Base-by-base conservation (phyloP, 73 alveolate genomes). In the Paraurostyla sp. region DNA sequence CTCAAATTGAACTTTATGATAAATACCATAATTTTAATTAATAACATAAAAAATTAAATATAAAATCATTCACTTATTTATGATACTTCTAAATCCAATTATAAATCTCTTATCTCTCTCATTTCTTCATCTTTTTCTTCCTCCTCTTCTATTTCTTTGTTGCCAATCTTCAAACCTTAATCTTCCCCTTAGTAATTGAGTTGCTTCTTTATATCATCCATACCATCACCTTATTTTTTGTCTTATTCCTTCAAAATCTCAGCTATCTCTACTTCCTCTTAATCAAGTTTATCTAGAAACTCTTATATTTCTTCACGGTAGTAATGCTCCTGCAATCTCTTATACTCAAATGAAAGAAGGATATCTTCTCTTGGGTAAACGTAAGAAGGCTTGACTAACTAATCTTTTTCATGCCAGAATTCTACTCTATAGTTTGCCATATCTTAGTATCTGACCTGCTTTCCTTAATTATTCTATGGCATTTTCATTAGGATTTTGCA, bases 91-190 rank as follows among this genome's bases (percentile, higher is more conserved):
- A n/a, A n/a, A n/a, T n/a, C n/a, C n/a, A n/a, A n/a, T n/a, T n/a
- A n/a, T n/a, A 33, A 65, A 9, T 16, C 33, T 38, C 23, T 65
- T 15, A 65, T 65, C 25, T 65, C 82, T 6, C 6, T 6, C 82
- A 65, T 65, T 18, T 65, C 82, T 35, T 73, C 86, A 48, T 73
- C 86, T 48, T 73, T 73, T 11, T 73, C 86, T 43, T 73, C 86
- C 41, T 73, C 86, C 38, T 73, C 86, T 43, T 73, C 71, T 20
- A 73, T 15, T 2, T 41, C 86, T 25, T 73, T 43, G 46, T 73
- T 73, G 48, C 71, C 86, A 45, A 73, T 73, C 52, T 49, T 73
- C 3, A 73, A 36, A 25, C 71, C 86, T 6, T 48, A 50, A 2
- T 73, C 86, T 73, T 56, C 86, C 2, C 86, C 86, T 43, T 33